Base-by-base conservation (phyloP, 352 stramenopile genomes). In the Halophytophthora polymorphica region DNA sequence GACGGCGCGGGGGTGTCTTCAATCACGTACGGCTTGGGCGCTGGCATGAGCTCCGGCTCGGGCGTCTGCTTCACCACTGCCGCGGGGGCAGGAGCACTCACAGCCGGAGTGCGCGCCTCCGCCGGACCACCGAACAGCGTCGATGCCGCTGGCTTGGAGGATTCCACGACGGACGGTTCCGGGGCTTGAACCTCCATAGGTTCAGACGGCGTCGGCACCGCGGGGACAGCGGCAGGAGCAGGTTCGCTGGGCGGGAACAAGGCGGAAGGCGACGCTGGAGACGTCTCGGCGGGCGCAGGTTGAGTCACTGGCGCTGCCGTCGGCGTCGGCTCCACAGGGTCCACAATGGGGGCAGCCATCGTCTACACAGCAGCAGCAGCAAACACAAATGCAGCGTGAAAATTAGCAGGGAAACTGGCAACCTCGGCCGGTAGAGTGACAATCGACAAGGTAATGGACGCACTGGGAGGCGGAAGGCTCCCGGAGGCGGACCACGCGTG, bases 391-490 rank as follows among this genome's bases (percentile, higher is more conserved):
- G 61, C 22, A 61, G 45, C 23, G 25, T 31, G 25, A 8, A 31
- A 31, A 3, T 15, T 17, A 25, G 28, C 17, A 23, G 18, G 3
- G 33, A 42, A 31, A 8, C 25, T 31, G 25, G 25, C 25, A 31
- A 4, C 8, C 8, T 31, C 8, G 25, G 25, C 4, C 8, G 4
- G 25, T 31, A 31, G 25, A 31, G 25, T 8, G 8, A 4, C 25
- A 31, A 31, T 4, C 8, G 25, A 31, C 25, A 10, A 8, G 25
- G 8, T 31, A 8, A 47, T 41, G 34, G 40, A 52, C 64, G n/a
- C 13, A 84, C 71, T 35, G 77, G 60, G 58, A 90, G 73, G 31
- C 75, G 71, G 25, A 88, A 78, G 41, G 78, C 78, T 48, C 77
- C 82, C 14, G 82, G 77, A 14, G 82, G 79, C 28, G 71, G 62